Evolutionary conservation across 2,329 filamentous ascomycete species (phyloP), one percentile per base, ranked within the genome.

Genomic region (Biscogniauxia marginata): DNA sequence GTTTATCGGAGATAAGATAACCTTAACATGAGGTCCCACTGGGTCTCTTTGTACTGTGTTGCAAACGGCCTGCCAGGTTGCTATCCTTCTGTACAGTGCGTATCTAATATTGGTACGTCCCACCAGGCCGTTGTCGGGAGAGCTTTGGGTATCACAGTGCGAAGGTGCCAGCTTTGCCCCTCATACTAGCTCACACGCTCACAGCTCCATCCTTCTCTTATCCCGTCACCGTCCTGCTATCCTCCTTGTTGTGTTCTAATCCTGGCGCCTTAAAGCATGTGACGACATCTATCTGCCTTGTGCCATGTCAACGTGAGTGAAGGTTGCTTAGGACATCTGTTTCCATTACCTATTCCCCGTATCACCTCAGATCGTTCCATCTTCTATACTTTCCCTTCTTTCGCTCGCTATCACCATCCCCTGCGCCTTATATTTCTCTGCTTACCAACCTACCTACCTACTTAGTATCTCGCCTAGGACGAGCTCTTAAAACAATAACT

Each of bases 261-360:
- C 18, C 20, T 18, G n/a, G 20, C 21, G n/a, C 48, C 34, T 46
- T 43, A 54, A 46, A 48, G 54, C 61, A 63, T 63, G 61, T 63
- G 61, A 62, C 50, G 34, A 49, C 20, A 46, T 46, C 44, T 18
- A 55, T 39, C 48, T 58, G 57, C 57, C 61, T 52, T 62, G 59
- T 62, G 61, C 61, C 59, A 55, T 44, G 53, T 51, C 54, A 56
- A 58, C 55, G 59, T 59, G 57, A 55, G 56, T 59, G 52, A 46
- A 39, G 18, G 47, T 23, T 52, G 34, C 50, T 46, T 52, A 47
- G 51, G 23, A 46, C 53, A 52, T 49, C 44, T 24, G 21, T 45
- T 49, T 44, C 24, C 25, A 11, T 23, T 43, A 43, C 21, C 16
- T 25, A 58, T 20, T 46, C 43, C 24, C 22, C 7, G 4, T 16